A percentile compares a stretch with the other conserved stretches of the same genome.
Conservation (phyloP, 148 eudicot species). For the Cornus controversa region DNA sequence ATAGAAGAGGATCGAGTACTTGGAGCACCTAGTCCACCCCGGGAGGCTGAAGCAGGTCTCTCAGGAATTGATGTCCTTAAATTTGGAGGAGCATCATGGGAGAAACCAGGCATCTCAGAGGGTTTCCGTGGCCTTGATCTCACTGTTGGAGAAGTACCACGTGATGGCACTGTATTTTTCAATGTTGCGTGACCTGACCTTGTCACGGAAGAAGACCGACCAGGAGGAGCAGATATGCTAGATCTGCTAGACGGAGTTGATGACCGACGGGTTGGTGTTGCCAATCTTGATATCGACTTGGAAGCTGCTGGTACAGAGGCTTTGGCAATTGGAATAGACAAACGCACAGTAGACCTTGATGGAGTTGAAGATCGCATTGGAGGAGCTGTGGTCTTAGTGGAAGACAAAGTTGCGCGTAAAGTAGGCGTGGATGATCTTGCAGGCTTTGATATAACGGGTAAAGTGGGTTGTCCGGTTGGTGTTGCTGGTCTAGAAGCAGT, state of each 20-base stretch:
- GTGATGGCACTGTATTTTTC: slow-evolving; percentile 51
- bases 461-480: slow-evolving; percentile 79
- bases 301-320: slow-evolving; percentile 48
- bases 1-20: slow-evolving; percentile 69
- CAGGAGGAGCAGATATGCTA: slow-evolving; percentile 43
- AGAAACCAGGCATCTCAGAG: slow-evolving; percentile 95
- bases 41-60: slow-evolving; percentile 76
- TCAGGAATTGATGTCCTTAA: slow-evolving; percentile 87
- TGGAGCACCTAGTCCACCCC: slow-evolving; percentile 85
- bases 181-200: slow-evolving; percentile 46
- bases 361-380: slow-evolving; percentile 81
- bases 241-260: slow-evolving; percentile 43
- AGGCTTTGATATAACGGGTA: slow-evolving; percentile 40
- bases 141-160: slow-evolving; percentile 75
- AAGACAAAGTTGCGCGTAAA: slow-evolving; percentile 55
- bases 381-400: slow-evolving; percentile 44
- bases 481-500: slow-evolving; percentile 80
- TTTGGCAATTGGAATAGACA: slow-evolving; percentile 51
- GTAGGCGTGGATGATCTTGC: slow-evolving; percentile 87
- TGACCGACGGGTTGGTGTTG: slow-evolving; percentile 84
- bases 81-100: slow-evolving; percentile 90
- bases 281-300: slow-evolving; percentile 66
- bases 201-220: slow-evolving; percentile 49
- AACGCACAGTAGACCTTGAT: slow-evolving; percentile 60
- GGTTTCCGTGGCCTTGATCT: slow-evolving; percentile 94